Evolutionary conservation across 495 filamentous ascomycete species (phyloP), one percentile per base, ranked within the genome.

Genomic region (Neurospora intermedia): DNA sequence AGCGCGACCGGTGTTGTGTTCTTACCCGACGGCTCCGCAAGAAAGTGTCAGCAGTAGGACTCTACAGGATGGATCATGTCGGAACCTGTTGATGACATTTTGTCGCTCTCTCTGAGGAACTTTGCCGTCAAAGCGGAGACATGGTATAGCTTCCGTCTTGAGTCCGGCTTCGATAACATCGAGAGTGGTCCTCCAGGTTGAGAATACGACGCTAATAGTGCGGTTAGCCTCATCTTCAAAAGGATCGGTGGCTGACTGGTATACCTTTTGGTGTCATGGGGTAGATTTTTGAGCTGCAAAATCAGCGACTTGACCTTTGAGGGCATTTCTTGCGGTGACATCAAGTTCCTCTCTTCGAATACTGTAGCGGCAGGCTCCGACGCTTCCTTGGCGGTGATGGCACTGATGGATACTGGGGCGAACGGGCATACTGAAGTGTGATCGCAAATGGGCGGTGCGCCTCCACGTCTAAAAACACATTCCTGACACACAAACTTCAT

Each of bases 111-210:
- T 79, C 18, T 80, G 77, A 1, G 79, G 77, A 11, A 84, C 78
- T 59, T 77, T 83, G n/a, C 84, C 84, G 73, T 87, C 85, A 69
- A 85, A 82, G 2, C 84, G 80, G 2, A 82, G 66, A 70, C 73
- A 76, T 1, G 35, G 38, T 8, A 86, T 79, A 4, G 69, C 23
- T 7, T 78, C 76, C 23, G 81, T 71, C 8, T 78, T 74, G 13
- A 87, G 77, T 6, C 76, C 82, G 0, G 41, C 38, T 59, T 83
- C 77, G 1, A 85, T 77, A 2, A 84, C 16, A 43, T 85, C 82
- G 15, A 87, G 83, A 6, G 82, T 85, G 43, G 77, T 75, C 41
- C 80, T 78, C 85, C 85, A 86, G 3, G 73, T 80, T 0, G 84
- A 83, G 71, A 86, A 87, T 0, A 87, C 82, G 43, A 87, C 74